A percentile compares a stretch with the other conserved stretches of the same genome.
These are phyloP conservation scores for Yamadazyma ubonensis DNA, from an alignment of 805 yeast genomes.

Conservation along the genomic window DNA sequence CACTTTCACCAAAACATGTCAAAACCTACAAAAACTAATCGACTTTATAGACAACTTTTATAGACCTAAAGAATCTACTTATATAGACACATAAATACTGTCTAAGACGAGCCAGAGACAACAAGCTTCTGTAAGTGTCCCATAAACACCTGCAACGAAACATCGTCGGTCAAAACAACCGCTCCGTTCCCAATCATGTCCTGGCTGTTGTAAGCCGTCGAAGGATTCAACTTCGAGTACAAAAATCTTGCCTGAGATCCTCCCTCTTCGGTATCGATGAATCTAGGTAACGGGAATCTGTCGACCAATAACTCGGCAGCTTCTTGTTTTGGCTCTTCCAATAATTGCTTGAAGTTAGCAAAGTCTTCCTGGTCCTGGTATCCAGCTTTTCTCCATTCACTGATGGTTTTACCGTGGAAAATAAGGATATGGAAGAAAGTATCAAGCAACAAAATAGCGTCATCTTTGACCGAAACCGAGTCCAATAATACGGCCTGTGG, in stretches of 20 bases:
- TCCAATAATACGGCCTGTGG: conserved; percentile 66
- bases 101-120: conserved; percentile 18
- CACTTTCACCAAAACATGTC: too few species aligned
- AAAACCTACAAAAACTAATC: too few species aligned
- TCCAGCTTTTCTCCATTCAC: conserved; percentile 64
- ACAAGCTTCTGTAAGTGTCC: conserved; percentile 48
- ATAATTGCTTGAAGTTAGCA: conserved; percentile 55
- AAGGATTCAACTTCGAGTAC: conserved; percentile 67
- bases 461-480: conserved; percentile 58
- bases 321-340: conserved; percentile 61
- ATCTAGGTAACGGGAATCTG: conserved; percentile 70
- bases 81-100: background rate
- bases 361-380: conserved; percentile 63
- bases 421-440: conserved; percentile 67
- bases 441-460: conserved; percentile 59
- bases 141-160: conserved; percentile 56
- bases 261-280: conserved; percentile 72
- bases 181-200: conserved; percentile 24
- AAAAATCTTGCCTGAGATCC: conserved; percentile 74
- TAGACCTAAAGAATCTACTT: too few species aligned
- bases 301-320: conserved; percentile 65
- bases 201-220: conserved; percentile 45
- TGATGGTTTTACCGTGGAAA: conserved; percentile 63
- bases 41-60: background rate
- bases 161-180: conserved; percentile 58